Evolutionary conservation across 2,329 filamentous ascomycete genomes (phyloP).

Genomic region (Fusarium fracticaudum): DNA sequence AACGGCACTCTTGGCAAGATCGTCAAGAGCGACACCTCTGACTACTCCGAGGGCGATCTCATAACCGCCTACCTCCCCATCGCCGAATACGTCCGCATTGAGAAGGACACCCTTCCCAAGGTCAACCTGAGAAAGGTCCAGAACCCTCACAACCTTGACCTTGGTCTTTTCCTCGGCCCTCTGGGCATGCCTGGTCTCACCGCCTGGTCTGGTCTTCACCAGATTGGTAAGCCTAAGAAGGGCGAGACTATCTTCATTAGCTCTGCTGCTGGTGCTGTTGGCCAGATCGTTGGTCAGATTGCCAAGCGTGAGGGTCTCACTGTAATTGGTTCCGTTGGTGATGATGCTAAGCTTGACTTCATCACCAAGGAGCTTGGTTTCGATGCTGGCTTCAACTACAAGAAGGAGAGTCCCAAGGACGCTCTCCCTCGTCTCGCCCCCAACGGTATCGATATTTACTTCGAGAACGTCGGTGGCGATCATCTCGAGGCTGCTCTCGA

Average conservation of each 20-base stretch:
- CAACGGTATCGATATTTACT: conserved; percentile 77
- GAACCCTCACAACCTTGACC: conserved; percentile 75
- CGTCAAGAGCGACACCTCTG: conserved; percentile 71
- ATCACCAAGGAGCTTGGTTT: conserved; percentile 61
- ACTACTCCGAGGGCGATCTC: conserved; percentile 74
- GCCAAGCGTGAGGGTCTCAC: conserved; percentile 82
- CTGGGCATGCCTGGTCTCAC: conserved; percentile 72
- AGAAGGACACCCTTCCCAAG: conserved; percentile 50
- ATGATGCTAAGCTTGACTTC: conserved; percentile 81
- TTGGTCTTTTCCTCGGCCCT: conserved; percentile 75
- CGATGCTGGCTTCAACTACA: conserved; percentile 83
- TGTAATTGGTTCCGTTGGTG: conserved; percentile 83
- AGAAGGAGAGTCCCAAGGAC: conserved; percentile 76
- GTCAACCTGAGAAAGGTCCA: conserved; percentile 63
- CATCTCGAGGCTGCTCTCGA: conserved; percentile 59
- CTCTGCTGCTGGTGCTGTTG: conserved; percentile 82
- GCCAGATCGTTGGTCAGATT: conserved; percentile 83
- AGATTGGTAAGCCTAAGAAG: conserved; percentile 70
- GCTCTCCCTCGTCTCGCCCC: conserved; percentile 78
- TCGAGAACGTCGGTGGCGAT: conserved; percentile 64
- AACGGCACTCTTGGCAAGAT: conserved; percentile 75
- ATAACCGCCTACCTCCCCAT: conserved; percentile 66
- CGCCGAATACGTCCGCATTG: conserved; percentile 74
- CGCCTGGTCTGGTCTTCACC: conserved; percentile 74
- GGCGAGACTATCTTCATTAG: conserved; percentile 85